phyloP scores from a whole-genome alignment of 2,329 filamentous ascomycete genomes.

The Calonectria pseudoturangicola region DNA sequence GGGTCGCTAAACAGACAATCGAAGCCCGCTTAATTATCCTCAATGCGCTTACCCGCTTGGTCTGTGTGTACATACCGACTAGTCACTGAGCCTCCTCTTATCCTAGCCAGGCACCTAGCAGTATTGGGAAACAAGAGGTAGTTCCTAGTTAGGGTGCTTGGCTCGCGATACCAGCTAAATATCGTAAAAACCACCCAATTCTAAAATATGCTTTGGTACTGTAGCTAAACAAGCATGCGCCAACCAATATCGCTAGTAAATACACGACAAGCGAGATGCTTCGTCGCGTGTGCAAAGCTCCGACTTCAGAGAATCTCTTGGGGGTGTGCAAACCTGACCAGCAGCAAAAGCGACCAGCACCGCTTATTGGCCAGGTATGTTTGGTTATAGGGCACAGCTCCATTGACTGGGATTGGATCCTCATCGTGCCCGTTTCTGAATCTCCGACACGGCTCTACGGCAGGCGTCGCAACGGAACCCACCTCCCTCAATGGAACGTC shows the following conservation, averaged over 20 bases:
- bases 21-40: slow-evolving; percentile 1
- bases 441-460: slow-evolving; percentile 36
- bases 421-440: slow-evolving; percentile 36
- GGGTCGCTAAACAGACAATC: slow-evolving; percentile 15
- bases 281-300: not conserved
- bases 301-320: not conserved
- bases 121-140: not conserved
- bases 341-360: slow-evolving; percentile 16
- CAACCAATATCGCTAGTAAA: not conserved
- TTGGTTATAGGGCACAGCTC: slow-evolving; percentile 32
- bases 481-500: slow-evolving; percentile 32
- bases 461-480: slow-evolving; percentile 27
- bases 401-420: slow-evolving; percentile 20
- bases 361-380: slow-evolving; percentile 36
- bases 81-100: slow-evolving; percentile 14
- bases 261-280: slow-evolving; percentile 9
- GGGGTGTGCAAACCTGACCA: slow-evolving; percentile 3
- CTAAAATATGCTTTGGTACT: not conserved
- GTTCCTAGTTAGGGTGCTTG: not conserved
- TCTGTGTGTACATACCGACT: slow-evolving; percentile 9
- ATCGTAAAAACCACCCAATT: not conserved
- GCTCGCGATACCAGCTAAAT: slow-evolving; percentile 12
- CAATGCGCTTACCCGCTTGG: slow-evolving; percentile 14
- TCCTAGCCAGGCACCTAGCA: not conserved
- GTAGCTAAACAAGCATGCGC: not conserved